Percentiles rank a stretch among this genome's conserved stretches.
Conservation (phyloP, 1,284 basidiomycete genomes). For the Neolentinus lepideus region DNA sequence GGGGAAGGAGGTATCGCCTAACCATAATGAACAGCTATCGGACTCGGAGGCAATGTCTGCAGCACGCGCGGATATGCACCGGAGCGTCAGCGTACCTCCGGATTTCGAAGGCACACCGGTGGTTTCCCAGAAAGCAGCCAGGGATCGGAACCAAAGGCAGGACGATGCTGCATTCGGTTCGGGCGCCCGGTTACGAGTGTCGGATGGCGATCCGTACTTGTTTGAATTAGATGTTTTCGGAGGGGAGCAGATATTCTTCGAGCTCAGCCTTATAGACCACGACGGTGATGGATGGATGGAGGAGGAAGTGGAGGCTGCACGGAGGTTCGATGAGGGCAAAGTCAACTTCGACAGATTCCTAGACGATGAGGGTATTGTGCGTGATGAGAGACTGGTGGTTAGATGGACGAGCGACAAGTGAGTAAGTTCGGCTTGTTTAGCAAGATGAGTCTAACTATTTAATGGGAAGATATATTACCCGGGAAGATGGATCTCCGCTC, state of each 20-base stretch:
- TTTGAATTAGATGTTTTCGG: constrained; percentile 50
- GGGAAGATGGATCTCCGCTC: constrained; percentile 53
- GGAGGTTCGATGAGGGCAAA: constrained; percentile 45
- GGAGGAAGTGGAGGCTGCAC: constrained; percentile 45
- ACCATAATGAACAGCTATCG: not conserved
- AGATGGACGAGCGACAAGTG: constrained; percentile 58
- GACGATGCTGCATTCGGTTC: constrained; percentile 29
- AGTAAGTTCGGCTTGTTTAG: constrained; percentile 17
- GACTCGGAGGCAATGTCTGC: not conserved
- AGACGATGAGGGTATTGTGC: constrained; percentile 43
- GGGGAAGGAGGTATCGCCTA: constrained; percentile 9
- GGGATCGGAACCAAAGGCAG: constrained; percentile 7
- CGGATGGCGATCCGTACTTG: constrained; percentile 40
- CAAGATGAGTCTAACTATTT: not conserved
- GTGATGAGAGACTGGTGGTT: constrained; percentile 54
- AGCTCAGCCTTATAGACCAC: constrained; percentile 45
- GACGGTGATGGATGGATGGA: constrained; percentile 17
- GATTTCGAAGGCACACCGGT: constrained; percentile 35
- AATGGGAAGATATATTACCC: constrained; percentile 49
- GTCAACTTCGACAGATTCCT: constrained; percentile 51
- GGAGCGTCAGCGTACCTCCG: constrained; percentile 53
- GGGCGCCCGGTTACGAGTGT: constrained; percentile 44
- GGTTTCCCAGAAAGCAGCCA: constrained; percentile 23
- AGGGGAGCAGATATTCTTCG: constrained; percentile 46
- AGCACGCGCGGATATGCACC: constrained; percentile 14